phyloP scores from a whole-genome alignment of 495 filamentous ascomycete genomes.

The Penicillium crystallinum region DNA sequence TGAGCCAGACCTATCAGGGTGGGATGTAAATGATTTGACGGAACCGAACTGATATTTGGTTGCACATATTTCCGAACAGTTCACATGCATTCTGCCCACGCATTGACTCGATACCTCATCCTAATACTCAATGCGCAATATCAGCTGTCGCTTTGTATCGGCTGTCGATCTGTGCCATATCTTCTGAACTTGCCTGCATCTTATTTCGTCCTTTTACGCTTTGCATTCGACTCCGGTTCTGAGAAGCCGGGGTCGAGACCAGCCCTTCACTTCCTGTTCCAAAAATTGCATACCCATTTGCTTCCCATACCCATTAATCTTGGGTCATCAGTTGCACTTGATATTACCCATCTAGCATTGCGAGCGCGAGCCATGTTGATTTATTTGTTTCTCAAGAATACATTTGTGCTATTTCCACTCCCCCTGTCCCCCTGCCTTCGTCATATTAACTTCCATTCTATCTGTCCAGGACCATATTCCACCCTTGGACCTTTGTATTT shows the following conservation, averaged over 20 bases:
- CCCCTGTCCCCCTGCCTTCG: constrained; percentile 6
- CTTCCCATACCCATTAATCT: constrained; percentile 26
- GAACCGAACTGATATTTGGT: constrained; percentile 18
- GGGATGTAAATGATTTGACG: constrained; percentile 16
- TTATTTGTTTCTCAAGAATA: constrained; percentile 31
- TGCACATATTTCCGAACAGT: constrained; percentile 22
- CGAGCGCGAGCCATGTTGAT: constrained; percentile 44
- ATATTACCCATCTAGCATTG: constrained; percentile 44
- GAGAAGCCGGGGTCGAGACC: constrained; percentile 20
- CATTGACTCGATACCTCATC: constrained; percentile 10
- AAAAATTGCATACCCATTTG: constrained; percentile 46
- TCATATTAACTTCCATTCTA: constrained; percentile 13
- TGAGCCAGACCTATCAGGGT: constrained; percentile 32
- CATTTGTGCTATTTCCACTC: constrained; percentile 24
- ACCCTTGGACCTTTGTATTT: constrained; percentile 13
- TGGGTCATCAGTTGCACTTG: constrained; percentile 40
- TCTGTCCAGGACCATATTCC: constrained; percentile 6
- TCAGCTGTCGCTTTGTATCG: constrained; percentile 10
- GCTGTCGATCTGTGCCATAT: constrained; percentile 10
- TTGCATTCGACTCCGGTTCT: constrained; percentile 28
- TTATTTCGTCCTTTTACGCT: constrained; percentile 13
- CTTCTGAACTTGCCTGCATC: constrained; percentile 8
- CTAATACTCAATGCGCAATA: constrained; percentile 12
- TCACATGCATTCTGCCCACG: constrained; percentile 3
- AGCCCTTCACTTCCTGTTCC: constrained; percentile 26